These are phyloP conservation scores for Mucor plumbeus DNA, from an alignment of 371 early-diverging fungal species.

Conservation along the genomic window DNA sequence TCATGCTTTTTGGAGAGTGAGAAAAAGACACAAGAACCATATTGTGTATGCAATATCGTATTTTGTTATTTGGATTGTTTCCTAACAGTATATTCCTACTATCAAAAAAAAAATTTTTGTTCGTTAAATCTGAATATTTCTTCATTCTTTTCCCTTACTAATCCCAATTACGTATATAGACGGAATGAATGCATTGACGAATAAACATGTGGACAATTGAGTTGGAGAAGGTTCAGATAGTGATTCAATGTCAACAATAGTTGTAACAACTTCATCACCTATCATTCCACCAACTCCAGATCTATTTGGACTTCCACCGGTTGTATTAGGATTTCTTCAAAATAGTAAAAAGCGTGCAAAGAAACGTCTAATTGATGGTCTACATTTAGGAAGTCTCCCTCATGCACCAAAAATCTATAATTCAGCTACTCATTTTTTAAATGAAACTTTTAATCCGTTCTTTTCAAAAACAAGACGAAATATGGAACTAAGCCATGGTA, in stretches of 20 bases:
- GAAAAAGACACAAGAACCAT: too few relatives aligned
- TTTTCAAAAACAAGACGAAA: constrained; percentile 44
- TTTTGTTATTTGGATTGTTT: not conserved
- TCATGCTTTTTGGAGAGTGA: too few relatives aligned
- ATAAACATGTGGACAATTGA: constrained; percentile 23
- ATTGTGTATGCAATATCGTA: constrained; percentile 18
- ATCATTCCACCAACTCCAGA: not conserved
- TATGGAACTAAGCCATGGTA: constrained; percentile 28
- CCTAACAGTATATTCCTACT: not conserved
- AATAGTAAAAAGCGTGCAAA: not conserved
- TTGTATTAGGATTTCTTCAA: not conserved
- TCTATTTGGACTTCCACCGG: not conserved
- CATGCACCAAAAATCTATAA: constrained; percentile 4
- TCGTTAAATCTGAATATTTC: not conserved
- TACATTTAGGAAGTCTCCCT: constrained; percentile 6
- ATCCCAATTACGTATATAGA: not conserved
- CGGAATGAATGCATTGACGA: constrained; percentile 2
- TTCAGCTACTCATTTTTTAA: not conserved
- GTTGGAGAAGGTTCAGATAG: not conserved
- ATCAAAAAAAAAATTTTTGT: too few relatives aligned
- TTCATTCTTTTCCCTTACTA: not conserved
- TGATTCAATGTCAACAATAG: not conserved
- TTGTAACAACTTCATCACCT: not conserved
- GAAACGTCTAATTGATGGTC: not conserved
- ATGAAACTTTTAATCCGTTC: constrained; percentile 33